Percentiles rank a stretch among this genome's conserved stretches.
Conservation (phyloP, 345 rosid species). For the Hirschfeldia incana region DNA sequence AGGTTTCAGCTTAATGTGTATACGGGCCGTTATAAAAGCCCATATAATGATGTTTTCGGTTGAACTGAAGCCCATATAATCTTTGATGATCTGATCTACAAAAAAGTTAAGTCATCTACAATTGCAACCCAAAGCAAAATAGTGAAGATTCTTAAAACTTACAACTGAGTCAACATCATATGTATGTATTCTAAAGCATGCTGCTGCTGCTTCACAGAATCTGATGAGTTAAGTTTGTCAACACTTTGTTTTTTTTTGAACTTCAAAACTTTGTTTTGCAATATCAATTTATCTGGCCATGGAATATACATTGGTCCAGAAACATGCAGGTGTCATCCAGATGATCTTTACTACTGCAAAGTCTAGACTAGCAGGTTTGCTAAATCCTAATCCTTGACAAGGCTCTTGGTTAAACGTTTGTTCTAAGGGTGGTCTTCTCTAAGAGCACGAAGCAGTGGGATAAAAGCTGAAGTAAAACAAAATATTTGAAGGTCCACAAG, state of each 20-base stretch:
- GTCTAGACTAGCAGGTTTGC: neutral
- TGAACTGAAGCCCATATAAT: neutral
- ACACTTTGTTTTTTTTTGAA: too few species aligned
- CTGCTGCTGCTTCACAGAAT: too few species aligned
- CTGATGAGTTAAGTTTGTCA: too few species aligned
- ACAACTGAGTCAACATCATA: too few species aligned
- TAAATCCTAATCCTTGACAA: neutral
- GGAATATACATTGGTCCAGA: neutral
- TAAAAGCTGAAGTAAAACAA: neutral
- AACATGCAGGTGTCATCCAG: neutral
- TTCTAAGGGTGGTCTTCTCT: neutral
- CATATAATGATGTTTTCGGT: neutral
- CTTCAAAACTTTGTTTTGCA: too few species aligned
- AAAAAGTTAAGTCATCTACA: too few species aligned
- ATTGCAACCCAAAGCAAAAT: too few species aligned
- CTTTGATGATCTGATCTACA: neutral
- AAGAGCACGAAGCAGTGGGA: neutral
- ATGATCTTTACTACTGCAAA: neutral
- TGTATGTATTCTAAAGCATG: too few species aligned
- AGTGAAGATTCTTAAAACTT: too few species aligned
- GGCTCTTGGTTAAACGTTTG: neutral
- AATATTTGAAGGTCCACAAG: neutral
- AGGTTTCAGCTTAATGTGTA: neutral
- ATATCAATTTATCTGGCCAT: neutral
- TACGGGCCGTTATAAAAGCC: slow-evolving; percentile 18